Base-by-base conservation (phyloP, 495 filamentous ascomycete genomes). In the Penicillium pulvis region DNA sequence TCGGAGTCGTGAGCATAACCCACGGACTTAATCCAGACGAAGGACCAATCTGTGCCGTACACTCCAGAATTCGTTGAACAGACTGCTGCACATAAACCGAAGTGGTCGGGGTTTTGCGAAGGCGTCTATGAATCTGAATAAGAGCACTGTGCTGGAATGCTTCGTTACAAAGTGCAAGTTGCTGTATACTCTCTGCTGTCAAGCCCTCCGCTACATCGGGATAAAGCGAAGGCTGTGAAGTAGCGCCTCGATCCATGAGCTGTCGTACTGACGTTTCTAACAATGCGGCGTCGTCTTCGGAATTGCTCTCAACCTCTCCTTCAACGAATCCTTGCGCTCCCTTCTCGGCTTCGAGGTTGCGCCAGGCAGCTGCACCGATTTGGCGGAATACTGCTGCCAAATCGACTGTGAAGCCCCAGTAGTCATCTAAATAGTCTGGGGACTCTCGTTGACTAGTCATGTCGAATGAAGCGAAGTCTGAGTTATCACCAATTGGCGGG, bases 101-200 rank as follows among this genome's bases (percentile, higher is more conserved):
- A 0, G 69, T 65, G 5, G 68, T 65, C 6, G 77, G 77, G 2
- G 59, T 67, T 55, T 69, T 73, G 16, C 72, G 70, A 19, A 79
- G 63, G 16, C 77, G 71, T 7, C 72, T 69, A 45, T 77, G 66
- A 28, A 79, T 78, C 44, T 79, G 77, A 39, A 79, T 79, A 19
- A 79, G 67, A 3, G 77, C 77, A 41, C 75, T 74, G 41, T 77
- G 75, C 51, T 79, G 77, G 50, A 77, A 79, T 11, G 77, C 75
- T 51, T 76, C 73, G 50, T 79, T 79, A 63, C 77, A 79, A n/a
- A 79, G 71, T 17, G 65, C 66, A 23, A 78, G 69, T 36, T 78
- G 71, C 14, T 65, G 68, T 3, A 75, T 67, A 31, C 67, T 72
- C 19, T 71, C 67, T 10, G 65, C 57, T 0, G 77, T 71, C 4